Evolutionary conservation across 2,329 filamentous ascomycete species (phyloP).

Genomic region (Hymenoscyphus repandus): DNA sequence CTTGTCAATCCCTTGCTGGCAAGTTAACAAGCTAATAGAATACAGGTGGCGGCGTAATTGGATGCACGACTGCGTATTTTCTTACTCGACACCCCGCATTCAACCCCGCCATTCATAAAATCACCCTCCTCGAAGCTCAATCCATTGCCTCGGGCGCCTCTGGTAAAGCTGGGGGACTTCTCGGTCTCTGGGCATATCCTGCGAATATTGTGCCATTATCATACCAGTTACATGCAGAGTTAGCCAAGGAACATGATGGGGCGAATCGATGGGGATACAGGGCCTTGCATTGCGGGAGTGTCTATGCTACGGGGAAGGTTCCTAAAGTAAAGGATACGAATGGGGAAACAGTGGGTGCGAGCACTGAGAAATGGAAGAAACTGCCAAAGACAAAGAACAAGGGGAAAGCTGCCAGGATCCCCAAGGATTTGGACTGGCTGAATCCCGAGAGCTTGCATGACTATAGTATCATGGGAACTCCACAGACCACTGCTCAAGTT

Average conservation of each 20-base stretch:
- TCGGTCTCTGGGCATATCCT: constrained; percentile 91
- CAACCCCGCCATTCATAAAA: constrained; percentile 65
- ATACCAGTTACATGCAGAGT: constrained; percentile 74
- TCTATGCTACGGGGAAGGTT: constrained; percentile 24
- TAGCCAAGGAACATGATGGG: constrained; percentile 80
- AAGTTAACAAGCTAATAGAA: neutral
- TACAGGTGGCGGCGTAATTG: constrained; percentile 78
- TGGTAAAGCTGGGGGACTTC: constrained; percentile 86
- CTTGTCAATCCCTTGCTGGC: no score
- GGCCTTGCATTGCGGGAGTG: constrained; percentile 62
- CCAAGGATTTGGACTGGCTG: constrained; percentile 81
- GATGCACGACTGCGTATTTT: constrained; percentile 86
- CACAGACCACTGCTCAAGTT: constrained; percentile 82
- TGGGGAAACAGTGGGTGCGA: constrained; percentile 7
- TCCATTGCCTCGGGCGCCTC: constrained; percentile 86
- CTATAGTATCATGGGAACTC: constrained; percentile 81
- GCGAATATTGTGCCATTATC: constrained; percentile 77
- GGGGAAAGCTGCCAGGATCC: constrained; percentile 56
- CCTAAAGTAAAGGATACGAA: constrained; percentile 3
- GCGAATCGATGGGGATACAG: constrained; percentile 82
- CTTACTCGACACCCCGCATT: constrained; percentile 81
- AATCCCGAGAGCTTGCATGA: constrained; percentile 57
- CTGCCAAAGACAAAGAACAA: constrained; percentile 53
- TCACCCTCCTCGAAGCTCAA: constrained; percentile 83
- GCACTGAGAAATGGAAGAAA: constrained; percentile 49